Evolutionary conservation across 2,329 filamentous ascomycete species (phyloP), one percentile per base, ranked within the genome.

Genomic region (Xylaria digitata): DNA sequence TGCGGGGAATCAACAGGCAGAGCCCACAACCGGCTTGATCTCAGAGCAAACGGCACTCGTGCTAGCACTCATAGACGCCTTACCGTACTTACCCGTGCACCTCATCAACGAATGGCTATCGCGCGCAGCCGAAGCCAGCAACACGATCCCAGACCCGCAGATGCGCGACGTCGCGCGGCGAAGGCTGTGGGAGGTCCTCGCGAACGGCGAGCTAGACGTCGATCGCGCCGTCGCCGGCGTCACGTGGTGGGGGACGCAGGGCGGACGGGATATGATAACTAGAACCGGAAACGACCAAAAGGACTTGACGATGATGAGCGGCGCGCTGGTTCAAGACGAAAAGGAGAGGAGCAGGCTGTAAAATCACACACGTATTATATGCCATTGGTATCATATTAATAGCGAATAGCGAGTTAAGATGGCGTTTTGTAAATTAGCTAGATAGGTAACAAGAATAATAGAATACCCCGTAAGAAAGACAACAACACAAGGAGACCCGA

Each of bases 201-300:
- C 90, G 46, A 89, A 86, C 72, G 93, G 93, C 3, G 93, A 97
- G 80, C 91, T 97, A 88, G 94, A 97, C 78, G 90, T 96, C 26
- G 92, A 96, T 76, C 86, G 93, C 66, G 90, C 92, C 6, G 88
- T 90, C 46, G 85, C 92, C 37, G 93, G 91, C 55, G 91, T 97
- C 19, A 87, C 88, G 1, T 97, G 94, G 94, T 97, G 94, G 94
- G 92, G 89, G 11, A 85, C 83, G 13, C 79, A 79, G 42, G 86
- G 86, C 6, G 86, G 80, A 80, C 87, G 77, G 77, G 86, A 85
- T 69, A 75, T 86, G 69, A 80, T 87, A 67, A 65, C 71, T 72
- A 69, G 57, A 59, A 42, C 71, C 73, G 68, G 53, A 60, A 19
- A 56, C 69, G 69, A 48, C 59, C 75, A 66, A 30, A 75, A 68